Conservation (phyloP, 2,329 filamentous ascomycete species). For the Periconia macrospinosa region DNA sequence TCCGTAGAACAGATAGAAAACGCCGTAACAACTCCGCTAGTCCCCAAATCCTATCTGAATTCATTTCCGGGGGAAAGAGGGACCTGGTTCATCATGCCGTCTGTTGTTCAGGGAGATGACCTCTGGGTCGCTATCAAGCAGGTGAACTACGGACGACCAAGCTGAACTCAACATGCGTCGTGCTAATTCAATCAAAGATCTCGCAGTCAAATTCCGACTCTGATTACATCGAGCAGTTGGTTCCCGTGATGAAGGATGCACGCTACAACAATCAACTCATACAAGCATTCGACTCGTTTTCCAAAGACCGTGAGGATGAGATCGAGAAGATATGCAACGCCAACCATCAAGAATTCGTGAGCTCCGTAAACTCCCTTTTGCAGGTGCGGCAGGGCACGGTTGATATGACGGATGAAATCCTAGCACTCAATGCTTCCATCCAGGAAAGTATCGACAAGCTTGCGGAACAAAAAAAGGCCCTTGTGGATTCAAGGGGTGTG, state of each 20-base stretch:
- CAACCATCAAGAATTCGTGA: constrained; percentile 95
- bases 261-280: constrained; percentile 75
- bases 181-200: constrained; percentile 62
- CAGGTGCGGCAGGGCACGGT: constrained; percentile 89
- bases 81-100: constrained; percentile 29
- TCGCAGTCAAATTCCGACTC: constrained; percentile 88
- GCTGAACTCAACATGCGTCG: neutral
- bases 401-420: constrained; percentile 82
- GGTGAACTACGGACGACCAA: constrained; percentile 32
- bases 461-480: constrained; percentile 88
- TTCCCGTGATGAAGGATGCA: constrained; percentile 91
- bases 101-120: constrained; percentile 52
- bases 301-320: constrained; percentile 82
- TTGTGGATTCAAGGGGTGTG: constrained; percentile 89
- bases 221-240: constrained; percentile 94
- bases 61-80: neutral
- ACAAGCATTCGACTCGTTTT: constrained; percentile 78
- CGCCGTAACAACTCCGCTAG: neutral
- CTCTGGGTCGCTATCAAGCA: constrained; percentile 53
- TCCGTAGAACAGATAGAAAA: neutral
- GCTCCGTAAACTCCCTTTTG: constrained; percentile 91
- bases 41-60: neutral
- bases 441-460: constrained; percentile 93
- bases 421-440: constrained; percentile 91
- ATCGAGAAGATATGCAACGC: constrained; percentile 94